These are phyloP conservation scores for Pseudopyrenochaeta lycopersici DNA, from an alignment of 2,329 filamentous ascomycete genomes.

Conservation along the genomic window DNA sequence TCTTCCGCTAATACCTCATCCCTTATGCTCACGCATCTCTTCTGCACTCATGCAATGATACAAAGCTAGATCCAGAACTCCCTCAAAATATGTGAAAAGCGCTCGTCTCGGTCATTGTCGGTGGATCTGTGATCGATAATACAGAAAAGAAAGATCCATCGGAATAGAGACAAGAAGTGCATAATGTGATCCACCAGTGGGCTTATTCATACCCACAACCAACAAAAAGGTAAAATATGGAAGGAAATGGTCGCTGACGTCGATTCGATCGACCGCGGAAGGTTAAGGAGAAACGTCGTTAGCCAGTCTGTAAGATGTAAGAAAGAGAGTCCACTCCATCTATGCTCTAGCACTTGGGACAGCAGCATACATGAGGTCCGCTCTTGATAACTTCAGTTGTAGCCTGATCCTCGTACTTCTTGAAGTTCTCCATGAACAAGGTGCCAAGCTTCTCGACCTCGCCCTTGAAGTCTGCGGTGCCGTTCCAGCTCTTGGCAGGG, in stretches of 20 bases:
- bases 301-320: constrained; percentile 19
- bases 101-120: background rate
- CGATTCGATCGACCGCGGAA: constrained; percentile 17
- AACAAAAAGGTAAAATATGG: constrained; percentile 2
- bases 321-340: background rate
- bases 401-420: constrained; percentile 89
- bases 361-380: constrained; percentile 54
- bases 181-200: constrained; percentile 11
- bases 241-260: constrained; percentile 18
- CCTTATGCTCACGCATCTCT: background rate
- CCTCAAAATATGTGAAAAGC: background rate
- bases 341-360: constrained; percentile 24
- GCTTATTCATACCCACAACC: constrained; percentile 22
- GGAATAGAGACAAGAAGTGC: constrained; percentile 3
- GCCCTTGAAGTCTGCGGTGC: constrained; percentile 79
- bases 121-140: background rate
- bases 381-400: constrained; percentile 56
- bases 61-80: background rate
- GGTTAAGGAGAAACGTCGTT: constrained; percentile 5
- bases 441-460: constrained; percentile 91
- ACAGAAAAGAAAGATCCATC: background rate
- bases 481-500: constrained; percentile 91
- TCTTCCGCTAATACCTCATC: background rate
- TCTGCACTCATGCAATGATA: background rate
- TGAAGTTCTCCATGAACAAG: constrained; percentile 96